A percentile compares a stretch with the other conserved stretches of the same genome.
Conservation (phyloP, 306 rosid species). For the Cotoneaster glaucophyllus region DNA sequence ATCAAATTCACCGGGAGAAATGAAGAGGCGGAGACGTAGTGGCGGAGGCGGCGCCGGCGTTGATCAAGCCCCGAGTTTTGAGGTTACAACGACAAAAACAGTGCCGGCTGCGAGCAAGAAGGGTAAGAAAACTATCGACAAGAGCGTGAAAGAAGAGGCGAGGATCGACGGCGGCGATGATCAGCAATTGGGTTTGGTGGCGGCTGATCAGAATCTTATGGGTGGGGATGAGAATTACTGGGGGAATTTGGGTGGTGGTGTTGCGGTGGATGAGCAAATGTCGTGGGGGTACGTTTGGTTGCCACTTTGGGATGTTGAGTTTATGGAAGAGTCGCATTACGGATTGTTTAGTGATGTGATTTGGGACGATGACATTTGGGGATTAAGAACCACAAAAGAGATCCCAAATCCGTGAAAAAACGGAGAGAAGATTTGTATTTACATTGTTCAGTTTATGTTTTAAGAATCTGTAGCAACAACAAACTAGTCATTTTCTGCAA, state of each 20-base stretch:
- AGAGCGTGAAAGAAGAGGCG: constrained; percentile 9
- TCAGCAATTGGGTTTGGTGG: not conserved
- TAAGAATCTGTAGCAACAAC: not conserved
- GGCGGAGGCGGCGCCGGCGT: constrained; percentile 7
- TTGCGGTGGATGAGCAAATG: constrained; percentile 56
- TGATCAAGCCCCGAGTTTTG: constrained; percentile 20
- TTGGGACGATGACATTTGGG: constrained; percentile 77
- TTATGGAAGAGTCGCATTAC: constrained; percentile 31
- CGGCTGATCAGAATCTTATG: not conserved
- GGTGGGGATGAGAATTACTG: constrained; percentile 23
- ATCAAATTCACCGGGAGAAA: not conserved
- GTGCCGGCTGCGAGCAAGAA: constrained; percentile 30
- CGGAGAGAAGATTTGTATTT: not conserved
- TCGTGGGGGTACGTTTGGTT: constrained; percentile 61
- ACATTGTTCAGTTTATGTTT: not conserved
- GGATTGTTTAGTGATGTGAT: constrained; percentile 40
- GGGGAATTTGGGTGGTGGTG: constrained; percentile 31
- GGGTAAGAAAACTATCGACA: constrained; percentile 26
- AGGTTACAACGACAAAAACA: constrained; percentile 13
- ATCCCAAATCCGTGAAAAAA: constrained; percentile 27
- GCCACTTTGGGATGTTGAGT: constrained; percentile 59
- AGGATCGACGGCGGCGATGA: constrained; percentile 3
- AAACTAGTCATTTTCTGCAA: not conserved
- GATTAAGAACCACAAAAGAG: constrained; percentile 28
- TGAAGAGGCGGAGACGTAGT: constrained; percentile 54